Conservation (phyloP, 2,329 filamentous ascomycete genomes). For the Pseudogymnoascus sp. region DNA sequence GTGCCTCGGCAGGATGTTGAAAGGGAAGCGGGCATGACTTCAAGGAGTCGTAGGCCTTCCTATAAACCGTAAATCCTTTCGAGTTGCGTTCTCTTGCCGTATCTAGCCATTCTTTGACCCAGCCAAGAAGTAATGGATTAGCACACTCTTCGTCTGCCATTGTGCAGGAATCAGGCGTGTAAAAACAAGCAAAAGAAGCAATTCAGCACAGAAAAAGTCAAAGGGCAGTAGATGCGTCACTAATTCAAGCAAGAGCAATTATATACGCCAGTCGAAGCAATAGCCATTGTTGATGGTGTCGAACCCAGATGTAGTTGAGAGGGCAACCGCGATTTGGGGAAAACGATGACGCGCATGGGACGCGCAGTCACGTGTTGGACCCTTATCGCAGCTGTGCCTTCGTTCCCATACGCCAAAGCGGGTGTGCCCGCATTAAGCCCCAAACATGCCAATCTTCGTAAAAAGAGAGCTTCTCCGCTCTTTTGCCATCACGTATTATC, state of each 20-base stretch:
- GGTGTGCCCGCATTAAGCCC: conserved; percentile 5
- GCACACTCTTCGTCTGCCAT: conserved; percentile 20
- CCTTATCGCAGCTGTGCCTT: not conserved
- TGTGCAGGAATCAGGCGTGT: not conserved
- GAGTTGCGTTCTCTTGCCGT: conserved; percentile 60
- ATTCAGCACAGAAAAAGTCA: not conserved
- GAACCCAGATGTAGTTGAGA: not conserved
- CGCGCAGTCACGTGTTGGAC: not conserved
- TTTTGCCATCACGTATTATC: not conserved
- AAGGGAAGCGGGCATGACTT: conserved; percentile 60
- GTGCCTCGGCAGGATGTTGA: conserved; percentile 64
- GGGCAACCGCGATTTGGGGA: not conserved
- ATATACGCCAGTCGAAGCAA: not conserved
- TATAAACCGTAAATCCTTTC: conserved; percentile 66
- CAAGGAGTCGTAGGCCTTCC: conserved; percentile 68
- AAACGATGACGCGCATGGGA: not conserved
- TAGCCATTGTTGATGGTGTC: not conserved
- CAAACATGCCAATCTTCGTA: conserved; percentile 8
- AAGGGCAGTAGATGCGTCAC: not conserved
- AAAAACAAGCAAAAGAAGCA: not conserved
- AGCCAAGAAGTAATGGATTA: conserved; percentile 64
- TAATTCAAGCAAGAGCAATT: not conserved
- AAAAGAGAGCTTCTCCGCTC: conserved; percentile 8
- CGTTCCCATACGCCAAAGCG: conserved; percentile 2
- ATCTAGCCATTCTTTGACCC: conserved; percentile 74